Conservation (phyloP, 768 basidiomycete genomes). For the Tricholomella constricta region DNA sequence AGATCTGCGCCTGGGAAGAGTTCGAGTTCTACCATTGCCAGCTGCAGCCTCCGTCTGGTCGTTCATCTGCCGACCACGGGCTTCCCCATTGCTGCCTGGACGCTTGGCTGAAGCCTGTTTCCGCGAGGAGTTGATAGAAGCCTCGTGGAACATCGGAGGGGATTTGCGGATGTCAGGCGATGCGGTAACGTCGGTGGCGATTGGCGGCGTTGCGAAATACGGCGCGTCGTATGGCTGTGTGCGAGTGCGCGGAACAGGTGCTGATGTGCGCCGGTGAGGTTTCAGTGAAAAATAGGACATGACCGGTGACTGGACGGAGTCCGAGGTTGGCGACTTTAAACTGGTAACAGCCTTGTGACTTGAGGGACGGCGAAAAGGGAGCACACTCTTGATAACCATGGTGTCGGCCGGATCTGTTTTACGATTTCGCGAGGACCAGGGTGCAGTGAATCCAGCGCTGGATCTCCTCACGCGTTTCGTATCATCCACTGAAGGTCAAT, state of each 20-base stretch:
- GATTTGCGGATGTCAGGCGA: constrained; percentile 24
- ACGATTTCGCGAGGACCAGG: constrained; percentile 12
- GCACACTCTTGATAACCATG: neutral
- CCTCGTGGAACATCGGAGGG: constrained; percentile 30
- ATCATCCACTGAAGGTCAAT: constrained; percentile 2
- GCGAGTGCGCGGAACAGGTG: constrained; percentile 32
- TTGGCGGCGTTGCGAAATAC: constrained; percentile 45
- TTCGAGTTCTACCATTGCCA: constrained; percentile 7
- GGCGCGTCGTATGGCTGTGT: constrained; percentile 47
- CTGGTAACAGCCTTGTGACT: constrained; percentile 16
- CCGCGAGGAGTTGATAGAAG: constrained; percentile 11
- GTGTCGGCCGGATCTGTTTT: constrained; percentile 5
- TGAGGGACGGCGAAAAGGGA: constrained; percentile 24
- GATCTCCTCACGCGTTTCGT: constrained; percentile 4
- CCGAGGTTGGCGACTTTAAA: constrained; percentile 7
- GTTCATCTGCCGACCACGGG: constrained; percentile 8
- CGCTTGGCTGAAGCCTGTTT: neutral
- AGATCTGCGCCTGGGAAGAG: constrained; percentile 32
- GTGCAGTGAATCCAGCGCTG: constrained; percentile 7
- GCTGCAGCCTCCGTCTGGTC: neutral
- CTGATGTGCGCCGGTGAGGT: constrained; percentile 29
- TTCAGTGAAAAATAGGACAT: constrained; percentile 30
- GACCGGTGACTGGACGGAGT: constrained; percentile 17
- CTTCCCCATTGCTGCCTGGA: constrained; percentile 3
- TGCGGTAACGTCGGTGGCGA: constrained; percentile 20